Evolutionary conservation across 2,329 filamentous ascomycete genomes (phyloP).

Genomic region (Neonectria coccinea): DNA sequence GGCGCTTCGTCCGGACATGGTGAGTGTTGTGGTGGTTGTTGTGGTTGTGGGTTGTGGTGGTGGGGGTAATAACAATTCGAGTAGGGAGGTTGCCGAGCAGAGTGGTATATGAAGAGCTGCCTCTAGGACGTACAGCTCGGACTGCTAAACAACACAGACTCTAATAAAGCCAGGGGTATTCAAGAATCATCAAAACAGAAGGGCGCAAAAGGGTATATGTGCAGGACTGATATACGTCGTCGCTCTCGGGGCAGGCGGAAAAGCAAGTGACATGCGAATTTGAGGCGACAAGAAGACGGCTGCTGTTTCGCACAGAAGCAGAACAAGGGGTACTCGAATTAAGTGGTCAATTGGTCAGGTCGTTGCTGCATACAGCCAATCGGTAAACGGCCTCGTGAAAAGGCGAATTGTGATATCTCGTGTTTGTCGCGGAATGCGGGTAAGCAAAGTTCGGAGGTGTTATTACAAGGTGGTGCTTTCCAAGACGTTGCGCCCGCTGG

Average conservation of each 20-base stretch:
- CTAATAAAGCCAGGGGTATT: constrained; percentile 17
- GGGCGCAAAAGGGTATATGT: constrained; percentile 2
- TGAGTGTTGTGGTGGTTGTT: background rate
- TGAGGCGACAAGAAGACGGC: background rate
- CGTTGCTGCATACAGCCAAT: constrained; percentile 11
- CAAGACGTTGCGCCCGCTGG: constrained; percentile 26
- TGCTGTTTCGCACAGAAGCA: constrained; percentile 16
- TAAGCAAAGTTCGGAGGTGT: constrained; percentile 4
- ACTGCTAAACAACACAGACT: background rate
- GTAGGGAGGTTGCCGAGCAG: background rate
- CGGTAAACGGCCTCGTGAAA: constrained; percentile 1
- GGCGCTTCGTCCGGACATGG: constrained; percentile 69
- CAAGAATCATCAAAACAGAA: constrained; percentile 11
- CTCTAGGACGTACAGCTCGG: background rate
- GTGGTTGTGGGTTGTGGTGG: constrained; percentile 1
- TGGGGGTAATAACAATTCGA: background rate
- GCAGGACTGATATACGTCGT: background rate
- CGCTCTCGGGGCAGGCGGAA: background rate
- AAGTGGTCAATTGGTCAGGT: constrained; percentile 9
- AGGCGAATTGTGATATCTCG: constrained; percentile 20
- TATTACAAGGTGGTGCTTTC: constrained; percentile 13
- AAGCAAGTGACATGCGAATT: background rate
- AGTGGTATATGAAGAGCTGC: background rate
- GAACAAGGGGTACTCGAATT: constrained; percentile 8
- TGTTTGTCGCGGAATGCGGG: background rate